Base-by-base conservation (phyloP, 75 land plant species). In the Chamaecyparis obtusa region DNA sequence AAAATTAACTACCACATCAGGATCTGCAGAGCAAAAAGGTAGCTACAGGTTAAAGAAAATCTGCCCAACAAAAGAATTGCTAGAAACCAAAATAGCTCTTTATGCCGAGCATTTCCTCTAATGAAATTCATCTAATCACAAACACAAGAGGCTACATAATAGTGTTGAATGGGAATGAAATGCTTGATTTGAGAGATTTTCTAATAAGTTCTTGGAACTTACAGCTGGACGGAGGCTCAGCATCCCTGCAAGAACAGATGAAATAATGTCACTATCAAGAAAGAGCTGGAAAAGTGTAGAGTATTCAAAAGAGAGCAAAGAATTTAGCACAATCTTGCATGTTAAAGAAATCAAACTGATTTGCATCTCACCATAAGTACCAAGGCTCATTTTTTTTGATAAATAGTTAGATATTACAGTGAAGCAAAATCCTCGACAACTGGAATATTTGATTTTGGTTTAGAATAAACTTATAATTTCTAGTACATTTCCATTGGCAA, bases 201-300 rank as follows among this genome's bases (percentile, higher is more conserved):
- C 21, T 11, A n/a, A 80, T 80, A 11, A 81, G 46, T 8, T 44
- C 3, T 27, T 27, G 43, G 46, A 81, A 81, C 83, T 81, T 81
- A 81, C 83, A 81, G 83, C 83, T 49, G 13, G 83, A 81, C n/a
- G 83, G 83, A 46, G 83, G 83, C 83, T 81, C 83, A 46, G 83
- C 33, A 3, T 81, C 83, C 51, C 83, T 81, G 51, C 51, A 81
- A 13, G 48, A 81, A 46, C 5, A 44, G n/a, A 81, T 81, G n/a
- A 44, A 81, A 16, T n/a, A 46, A 27, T 39, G 46, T 81, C 83
- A 81, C 32, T 8, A 44, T 72, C 76, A 72, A 72, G 36, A 2
- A 72, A 3, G 13, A 72, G 36, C 41, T 32, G 15, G 33, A 72
- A 72, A 30, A 2, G 9, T 11, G 13, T 7, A 32, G 15, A 30